phyloP scores from a whole-genome alignment of 1,284 basidiomycete species.

The Sanghuangporus weigelae region DNA sequence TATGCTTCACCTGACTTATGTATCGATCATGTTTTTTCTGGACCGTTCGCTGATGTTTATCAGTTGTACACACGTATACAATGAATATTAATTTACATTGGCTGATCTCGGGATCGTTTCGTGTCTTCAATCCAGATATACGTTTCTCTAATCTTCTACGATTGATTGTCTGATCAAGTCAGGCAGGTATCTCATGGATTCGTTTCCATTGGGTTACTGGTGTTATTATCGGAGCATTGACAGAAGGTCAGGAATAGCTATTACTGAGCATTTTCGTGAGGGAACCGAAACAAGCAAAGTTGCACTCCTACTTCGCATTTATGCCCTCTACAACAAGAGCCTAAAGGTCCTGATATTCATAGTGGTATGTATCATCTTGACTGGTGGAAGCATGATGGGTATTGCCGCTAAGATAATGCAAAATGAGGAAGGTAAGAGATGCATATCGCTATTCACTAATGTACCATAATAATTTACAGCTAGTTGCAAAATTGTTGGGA shows the following conservation, averaged over 20 bases:
- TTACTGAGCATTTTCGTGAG: not conserved
- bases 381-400: not conserved
- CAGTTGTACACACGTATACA: not conserved
- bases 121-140: not conserved
- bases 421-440: not conserved
- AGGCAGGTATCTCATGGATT: slow-evolving; percentile 1
- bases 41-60: not conserved
- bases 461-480: not conserved
- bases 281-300: not conserved
- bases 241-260: not conserved
- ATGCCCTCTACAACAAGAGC: not conserved
- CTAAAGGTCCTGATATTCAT: not conserved
- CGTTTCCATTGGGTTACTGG: not conserved
- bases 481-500: too few relatives aligned
- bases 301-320: not conserved
- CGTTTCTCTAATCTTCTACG: not conserved
- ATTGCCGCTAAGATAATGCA: not conserved
- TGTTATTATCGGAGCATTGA: not conserved
- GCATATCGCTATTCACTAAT: not conserved
- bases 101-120: not conserved
- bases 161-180: not conserved
- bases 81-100: not conserved
- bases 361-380: not conserved
- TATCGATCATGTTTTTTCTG: not conserved
- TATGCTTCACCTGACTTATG: not conserved